Evolutionary conservation across 2,329 filamentous ascomycete genomes (phyloP).

Genomic region (Neonectria sp.): DNA sequence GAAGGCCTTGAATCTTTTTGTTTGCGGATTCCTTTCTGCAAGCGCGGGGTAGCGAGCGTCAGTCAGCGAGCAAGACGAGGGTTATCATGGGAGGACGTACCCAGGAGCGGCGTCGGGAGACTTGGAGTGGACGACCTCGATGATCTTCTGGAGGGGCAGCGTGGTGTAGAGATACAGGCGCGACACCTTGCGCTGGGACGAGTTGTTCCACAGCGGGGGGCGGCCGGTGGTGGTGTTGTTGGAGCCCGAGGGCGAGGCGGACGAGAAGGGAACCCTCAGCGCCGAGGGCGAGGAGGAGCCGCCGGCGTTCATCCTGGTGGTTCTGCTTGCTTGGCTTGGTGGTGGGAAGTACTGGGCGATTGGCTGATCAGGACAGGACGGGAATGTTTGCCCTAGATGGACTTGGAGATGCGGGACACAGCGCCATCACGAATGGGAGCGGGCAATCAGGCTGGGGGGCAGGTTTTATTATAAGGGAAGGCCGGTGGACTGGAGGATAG

Average conservation of each 20-base stretch:
- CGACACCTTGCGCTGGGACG: slow-evolving; percentile 67
- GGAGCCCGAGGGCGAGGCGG: slow-evolving; percentile 49
- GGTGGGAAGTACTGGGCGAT: background rate
- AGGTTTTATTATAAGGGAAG: slow-evolving; percentile 19
- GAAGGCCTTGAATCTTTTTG: slow-evolving; percentile 69
- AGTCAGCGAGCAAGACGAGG: background rate
- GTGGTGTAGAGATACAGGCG: slow-evolving; percentile 72
- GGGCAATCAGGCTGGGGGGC: slow-evolving; percentile 9
- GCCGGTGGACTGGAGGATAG: background rate
- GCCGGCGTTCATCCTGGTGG: slow-evolving; percentile 23
- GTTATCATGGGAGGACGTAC: slow-evolving; percentile 52
- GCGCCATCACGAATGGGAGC: slow-evolving; percentile 26
- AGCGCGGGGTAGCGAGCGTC: background rate
- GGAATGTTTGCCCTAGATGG: slow-evolving; percentile 9
- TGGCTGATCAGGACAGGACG: slow-evolving; percentile 18
- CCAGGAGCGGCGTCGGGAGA: slow-evolving; percentile 61
- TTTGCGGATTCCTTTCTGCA: slow-evolving; percentile 70
- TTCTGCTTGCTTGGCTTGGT: too few relatives aligned
- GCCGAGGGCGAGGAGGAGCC: slow-evolving; percentile 23
- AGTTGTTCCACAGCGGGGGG: slow-evolving; percentile 69
- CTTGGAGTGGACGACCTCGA: slow-evolving; percentile 61
- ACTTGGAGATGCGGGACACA: slow-evolving; percentile 11
- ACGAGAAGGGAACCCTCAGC: slow-evolving; percentile 33
- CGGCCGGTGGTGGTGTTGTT: slow-evolving; percentile 60
- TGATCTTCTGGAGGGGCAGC: slow-evolving; percentile 66